Conservation (phyloP, 2,329 filamentous ascomycete species). For the Alternaria sp. region DNA sequence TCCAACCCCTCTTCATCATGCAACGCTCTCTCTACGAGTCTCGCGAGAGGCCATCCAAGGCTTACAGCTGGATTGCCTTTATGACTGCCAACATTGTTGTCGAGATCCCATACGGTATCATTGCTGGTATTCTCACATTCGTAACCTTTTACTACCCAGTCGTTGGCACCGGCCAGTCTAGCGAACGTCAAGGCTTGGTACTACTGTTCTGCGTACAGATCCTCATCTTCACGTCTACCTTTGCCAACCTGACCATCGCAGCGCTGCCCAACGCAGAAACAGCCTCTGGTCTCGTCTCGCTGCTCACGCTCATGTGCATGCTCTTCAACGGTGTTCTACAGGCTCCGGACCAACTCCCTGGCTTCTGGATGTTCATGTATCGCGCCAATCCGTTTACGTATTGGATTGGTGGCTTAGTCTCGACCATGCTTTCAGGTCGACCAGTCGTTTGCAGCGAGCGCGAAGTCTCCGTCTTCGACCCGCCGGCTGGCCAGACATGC, state of each 20-base stretch:
- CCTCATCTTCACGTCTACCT: slow-evolving; percentile 75
- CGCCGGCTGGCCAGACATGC: slow-evolving; percentile 55
- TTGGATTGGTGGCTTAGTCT: slow-evolving; percentile 57
- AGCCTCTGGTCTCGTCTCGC: slow-evolving; percentile 66
- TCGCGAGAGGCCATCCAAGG: slow-evolving; percentile 69
- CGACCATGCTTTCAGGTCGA: slow-evolving; percentile 55
- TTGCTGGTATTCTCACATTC: slow-evolving; percentile 70
- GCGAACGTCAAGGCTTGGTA: slow-evolving; percentile 65
- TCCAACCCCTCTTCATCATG: slow-evolving; percentile 67
- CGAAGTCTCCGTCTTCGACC: slow-evolving; percentile 56
- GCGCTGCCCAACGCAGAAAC: slow-evolving; percentile 74
- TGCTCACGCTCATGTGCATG: slow-evolving; percentile 66
- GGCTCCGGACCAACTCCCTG: slow-evolving; percentile 65
- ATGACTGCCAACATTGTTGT: slow-evolving; percentile 75
- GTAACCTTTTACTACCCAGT: slow-evolving; percentile 71
- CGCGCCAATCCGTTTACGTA: slow-evolving; percentile 73
- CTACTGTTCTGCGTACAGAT: slow-evolving; percentile 71
- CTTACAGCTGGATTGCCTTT: slow-evolving; percentile 79
- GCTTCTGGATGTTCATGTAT: slow-evolving; percentile 84
- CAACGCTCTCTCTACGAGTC: slow-evolving; percentile 68
- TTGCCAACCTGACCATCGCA: slow-evolving; percentile 77
- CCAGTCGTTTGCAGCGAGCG: slow-evolving; percentile 58
- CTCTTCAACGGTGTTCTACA: slow-evolving; percentile 66
- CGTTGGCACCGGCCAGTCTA: slow-evolving; percentile 50
- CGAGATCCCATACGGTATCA: slow-evolving; percentile 72